Evolutionary conservation across 1,284 basidiomycete species (phyloP), one percentile per base, ranked within the genome.

Genomic region (Pterula multifida): DNA sequence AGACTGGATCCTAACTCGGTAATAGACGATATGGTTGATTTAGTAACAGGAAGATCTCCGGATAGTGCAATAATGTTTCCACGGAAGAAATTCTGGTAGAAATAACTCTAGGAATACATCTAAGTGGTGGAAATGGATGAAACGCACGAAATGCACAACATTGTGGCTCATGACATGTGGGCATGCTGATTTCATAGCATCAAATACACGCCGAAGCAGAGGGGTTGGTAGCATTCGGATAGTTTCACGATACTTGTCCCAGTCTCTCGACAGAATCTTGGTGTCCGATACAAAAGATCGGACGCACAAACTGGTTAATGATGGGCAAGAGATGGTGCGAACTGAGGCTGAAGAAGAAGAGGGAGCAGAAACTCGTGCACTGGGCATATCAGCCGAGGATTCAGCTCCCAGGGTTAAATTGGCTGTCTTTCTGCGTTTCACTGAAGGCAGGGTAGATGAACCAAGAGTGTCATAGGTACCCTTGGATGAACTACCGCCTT

Each of bases 51-150:
- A 15, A 83, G 56, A 21, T 71, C 69, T 39, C 65, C 67, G 13
- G 70, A 68, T n/a, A 85, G 66, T 2, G 63, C 57, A 32, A 84
- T 61, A 1, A 70, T 65, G 13, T 63, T 57, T 0, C 81, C 80
- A n/a, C 77, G 72, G 32, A 84, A 55, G 55, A 85, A 78, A 58
- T 77, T 71, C 79, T 84, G 55, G 21, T 4, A 22, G 39, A 49
- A 26, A 19, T 32, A n/a, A n/a, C n/a, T n/a, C n/a, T n/a, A n/a
- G n/a, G 21, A 49, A 15, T 42, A 17, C 9, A 22, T 17, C 17
- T 42, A 6, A 6, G 21, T 42, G 9, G 21, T 9, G n/a, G 51
- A 44, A 28, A 49, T 32, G 36, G 26, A n/a, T 11, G 23, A 36
- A 17, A 17, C 11, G 19, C 6, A 22, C 19, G 35, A 21, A 36